A percentile compares a stretch with the other conserved stretches of the same genome.
Conservation (phyloP, 225 moss, liverwort and hornwort species). For the Thuidium tamariscinum region DNA sequence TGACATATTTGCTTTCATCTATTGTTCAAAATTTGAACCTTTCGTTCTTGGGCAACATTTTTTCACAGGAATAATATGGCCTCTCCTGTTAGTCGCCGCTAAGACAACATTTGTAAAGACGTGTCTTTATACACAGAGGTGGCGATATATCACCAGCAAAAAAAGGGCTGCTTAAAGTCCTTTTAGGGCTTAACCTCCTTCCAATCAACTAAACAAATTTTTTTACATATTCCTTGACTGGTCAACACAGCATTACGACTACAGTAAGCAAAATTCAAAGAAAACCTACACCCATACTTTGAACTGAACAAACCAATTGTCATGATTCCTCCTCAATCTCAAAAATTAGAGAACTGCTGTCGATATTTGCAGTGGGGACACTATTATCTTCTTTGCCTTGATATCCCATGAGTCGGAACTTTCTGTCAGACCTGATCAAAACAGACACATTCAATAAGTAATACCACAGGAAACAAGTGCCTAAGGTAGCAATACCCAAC, state of each 20-base stretch:
- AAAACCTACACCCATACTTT: neutral
- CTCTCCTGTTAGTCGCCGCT: no score
- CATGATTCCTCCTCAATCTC: conserved; percentile 10
- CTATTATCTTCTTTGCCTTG: conserved; percentile 25
- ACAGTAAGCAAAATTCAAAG: neutral
- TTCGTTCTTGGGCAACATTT: no score
- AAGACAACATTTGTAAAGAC: neutral
- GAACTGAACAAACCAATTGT: neutral
- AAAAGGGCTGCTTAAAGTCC: neutral
- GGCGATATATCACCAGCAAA: neutral
- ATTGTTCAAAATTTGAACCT: neutral
- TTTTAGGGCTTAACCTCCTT: neutral
- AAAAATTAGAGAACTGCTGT: neutral
- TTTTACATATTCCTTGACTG: neutral
- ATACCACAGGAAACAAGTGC: neutral
- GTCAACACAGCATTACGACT: neutral
- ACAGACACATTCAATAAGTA: neutral
- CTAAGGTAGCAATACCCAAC: neutral
- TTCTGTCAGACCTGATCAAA: conserved; percentile 56
- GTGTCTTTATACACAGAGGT: neutral
- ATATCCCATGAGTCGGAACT: conserved; percentile 81
- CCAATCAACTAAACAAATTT: neutral
- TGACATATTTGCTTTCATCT: no score
- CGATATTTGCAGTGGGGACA: neutral
- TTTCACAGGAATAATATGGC: no score